Conservation (phyloP, 352 stramenopile species). For the Saprolegnia parasitica region DNA sequence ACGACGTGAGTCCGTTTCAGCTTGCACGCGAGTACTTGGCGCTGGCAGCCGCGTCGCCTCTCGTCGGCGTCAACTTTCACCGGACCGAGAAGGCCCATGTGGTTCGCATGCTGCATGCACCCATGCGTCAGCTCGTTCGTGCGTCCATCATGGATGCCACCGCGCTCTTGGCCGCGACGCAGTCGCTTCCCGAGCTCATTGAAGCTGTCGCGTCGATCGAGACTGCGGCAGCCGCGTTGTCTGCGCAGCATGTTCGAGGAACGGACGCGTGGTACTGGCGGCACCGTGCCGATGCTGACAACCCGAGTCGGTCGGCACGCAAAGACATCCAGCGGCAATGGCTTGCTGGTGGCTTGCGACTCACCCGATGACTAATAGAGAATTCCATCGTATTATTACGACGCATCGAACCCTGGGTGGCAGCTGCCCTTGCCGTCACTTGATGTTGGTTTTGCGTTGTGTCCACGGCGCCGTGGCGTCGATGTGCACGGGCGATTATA, state of each 20-base stretch:
- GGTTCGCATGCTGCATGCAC: slow-evolving; percentile 14
- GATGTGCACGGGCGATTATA: not conserved
- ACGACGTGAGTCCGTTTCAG: slow-evolving; percentile 44
- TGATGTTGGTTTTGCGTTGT: not conserved
- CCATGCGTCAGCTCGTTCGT: slow-evolving; percentile 13
- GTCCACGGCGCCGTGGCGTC: too few species aligned
- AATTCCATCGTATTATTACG: not conserved
- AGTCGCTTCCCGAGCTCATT: slow-evolving; percentile 1
- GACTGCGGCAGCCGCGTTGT: not conserved
- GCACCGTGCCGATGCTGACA: not conserved
- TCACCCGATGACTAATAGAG: slow-evolving; percentile 14
- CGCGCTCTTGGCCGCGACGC: not conserved
- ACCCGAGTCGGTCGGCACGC: not conserved
- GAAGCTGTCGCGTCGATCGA: not conserved
- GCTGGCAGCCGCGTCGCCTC: slow-evolving; percentile 77
- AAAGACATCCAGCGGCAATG: slow-evolving; percentile 26
- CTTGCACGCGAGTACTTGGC: slow-evolving; percentile 91
- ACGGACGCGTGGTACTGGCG: slow-evolving; percentile 22
- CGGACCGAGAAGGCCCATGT: slow-evolving; percentile 27
- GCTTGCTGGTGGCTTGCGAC: slow-evolving; percentile 24
- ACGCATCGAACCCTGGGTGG: not conserved
- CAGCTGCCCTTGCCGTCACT: not conserved
- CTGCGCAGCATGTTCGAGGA: not conserved
- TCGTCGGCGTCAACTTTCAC: slow-evolving; percentile 45
- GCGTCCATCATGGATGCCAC: not conserved